Evolutionary conservation across 2,329 filamentous ascomycete species (phyloP).

Genomic region (Penicillium hesseltinei): DNA sequence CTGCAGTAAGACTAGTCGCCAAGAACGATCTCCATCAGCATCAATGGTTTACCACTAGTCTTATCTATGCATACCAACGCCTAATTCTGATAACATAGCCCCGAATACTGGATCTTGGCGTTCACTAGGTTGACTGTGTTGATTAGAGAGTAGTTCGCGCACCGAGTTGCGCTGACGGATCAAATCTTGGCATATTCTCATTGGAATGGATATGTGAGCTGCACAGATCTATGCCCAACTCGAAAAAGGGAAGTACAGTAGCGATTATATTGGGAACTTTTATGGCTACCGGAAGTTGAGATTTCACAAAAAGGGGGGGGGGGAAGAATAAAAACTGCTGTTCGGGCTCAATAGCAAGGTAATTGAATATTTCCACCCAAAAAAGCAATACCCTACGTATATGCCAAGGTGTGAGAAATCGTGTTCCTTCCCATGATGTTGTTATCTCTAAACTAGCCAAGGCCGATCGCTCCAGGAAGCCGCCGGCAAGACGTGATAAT

Average conservation of each 20-base stretch:
- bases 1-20: slow-evolving; percentile 12
- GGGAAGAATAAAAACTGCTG: not conserved
- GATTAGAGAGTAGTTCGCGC: not conserved
- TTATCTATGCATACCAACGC: slow-evolving; percentile 7
- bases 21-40: slow-evolving; percentile 13
- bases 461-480: not conserved
- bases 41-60: slow-evolving; percentile 14
- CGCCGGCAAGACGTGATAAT: not conserved
- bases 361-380: not conserved
- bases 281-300: not conserved
- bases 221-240: not conserved
- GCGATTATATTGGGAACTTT: not conserved
- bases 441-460: not conserved
- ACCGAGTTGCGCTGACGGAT: not conserved
- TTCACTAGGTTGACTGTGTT: not conserved
- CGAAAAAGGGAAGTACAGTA: not conserved
- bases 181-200: slow-evolving; percentile 2
- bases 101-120: slow-evolving; percentile 5
- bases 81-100: slow-evolving; percentile 16
- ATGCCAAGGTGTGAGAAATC: slow-evolving; percentile 1
- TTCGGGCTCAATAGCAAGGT: not conserved
- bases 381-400: slow-evolving; percentile 6
- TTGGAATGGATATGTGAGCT: not conserved
- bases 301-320: too few species aligned
- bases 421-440: not conserved